Conservation (phyloP, 2,329 filamentous ascomycete genomes). For the Rutstroemia sp. region DNA sequence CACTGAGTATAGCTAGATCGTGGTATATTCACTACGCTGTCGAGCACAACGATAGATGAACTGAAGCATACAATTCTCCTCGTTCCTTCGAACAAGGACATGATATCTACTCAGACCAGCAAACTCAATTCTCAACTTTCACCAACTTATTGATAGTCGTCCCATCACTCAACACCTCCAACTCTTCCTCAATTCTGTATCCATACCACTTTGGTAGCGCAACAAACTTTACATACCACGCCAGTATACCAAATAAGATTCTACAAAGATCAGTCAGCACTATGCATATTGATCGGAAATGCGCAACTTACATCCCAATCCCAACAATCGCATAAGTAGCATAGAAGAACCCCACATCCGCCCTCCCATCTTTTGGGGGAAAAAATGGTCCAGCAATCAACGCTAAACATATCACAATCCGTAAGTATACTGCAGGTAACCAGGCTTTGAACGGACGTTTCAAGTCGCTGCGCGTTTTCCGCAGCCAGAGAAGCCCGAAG, state of each 20-base stretch:
- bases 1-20: no score
- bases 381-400: constrained; percentile 32
- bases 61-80: no score
- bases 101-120: background rate
- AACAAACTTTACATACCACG: constrained; percentile 63
- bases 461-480: constrained; percentile 42
- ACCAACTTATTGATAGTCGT: constrained; percentile 56
- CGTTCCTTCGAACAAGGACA: background rate
- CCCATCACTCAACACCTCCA: constrained; percentile 54
- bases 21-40: no score
- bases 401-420: constrained; percentile 25
- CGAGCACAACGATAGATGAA: no score
- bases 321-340: constrained; percentile 48
- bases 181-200: constrained; percentile 56
- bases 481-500: constrained; percentile 37
- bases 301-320: constrained; percentile 41
- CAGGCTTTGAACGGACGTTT: constrained; percentile 25
- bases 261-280: constrained; percentile 30
- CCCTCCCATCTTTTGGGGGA: constrained; percentile 33
- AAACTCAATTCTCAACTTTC: constrained; percentile 9
- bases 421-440: constrained; percentile 27
- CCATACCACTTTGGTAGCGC: constrained; percentile 50
- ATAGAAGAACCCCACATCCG: constrained; percentile 41
- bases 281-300: background rate
- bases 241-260: constrained; percentile 49